Evolutionary conservation across 2,329 filamentous ascomycete species (phyloP).

Genomic region (Colletotrichum musae): DNA sequence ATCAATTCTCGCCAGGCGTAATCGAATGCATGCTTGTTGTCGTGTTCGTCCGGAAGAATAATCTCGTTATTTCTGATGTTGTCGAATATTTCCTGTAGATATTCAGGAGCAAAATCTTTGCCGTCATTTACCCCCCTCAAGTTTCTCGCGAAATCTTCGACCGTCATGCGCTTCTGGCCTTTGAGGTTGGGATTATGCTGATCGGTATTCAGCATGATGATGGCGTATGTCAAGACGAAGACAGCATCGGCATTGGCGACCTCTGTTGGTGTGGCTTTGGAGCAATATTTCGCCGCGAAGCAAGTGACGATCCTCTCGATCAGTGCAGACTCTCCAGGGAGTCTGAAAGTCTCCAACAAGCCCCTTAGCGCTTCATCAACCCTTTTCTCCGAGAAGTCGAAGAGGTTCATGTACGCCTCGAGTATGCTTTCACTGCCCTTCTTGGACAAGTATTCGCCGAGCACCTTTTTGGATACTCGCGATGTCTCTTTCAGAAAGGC

Average conservation of each 20-base stretch:
- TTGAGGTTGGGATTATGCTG: constrained; percentile 95
- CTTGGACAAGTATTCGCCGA: constrained; percentile 96
- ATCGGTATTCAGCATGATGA: constrained; percentile 98
- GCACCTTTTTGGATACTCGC: constrained; percentile 87
- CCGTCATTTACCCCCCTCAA: constrained; percentile 91
- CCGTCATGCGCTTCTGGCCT: constrained; percentile 84
- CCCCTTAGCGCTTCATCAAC: constrained; percentile 91
- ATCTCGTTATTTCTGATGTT: constrained; percentile 95
- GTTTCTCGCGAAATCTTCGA: constrained; percentile 87
- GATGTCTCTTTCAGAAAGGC: constrained; percentile 89
- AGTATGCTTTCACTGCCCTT: constrained; percentile 89
- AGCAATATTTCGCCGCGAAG: constrained; percentile 89
- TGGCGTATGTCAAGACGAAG: constrained; percentile 93
- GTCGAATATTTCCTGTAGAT: constrained; percentile 88
- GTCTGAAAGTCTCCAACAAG: constrained; percentile 90
- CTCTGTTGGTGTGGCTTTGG: constrained; percentile 77
- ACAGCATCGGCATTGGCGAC: constrained; percentile 90
- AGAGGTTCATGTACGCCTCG: constrained; percentile 86
- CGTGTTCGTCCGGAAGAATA: constrained; percentile 96
- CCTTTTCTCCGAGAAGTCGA: constrained; percentile 88
- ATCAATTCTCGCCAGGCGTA: constrained; percentile 97
- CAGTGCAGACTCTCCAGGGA: constrained; percentile 92
- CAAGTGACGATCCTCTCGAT: constrained; percentile 93
- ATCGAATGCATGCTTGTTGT: constrained; percentile 96
- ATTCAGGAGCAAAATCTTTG: constrained; percentile 86